Base-by-base conservation (phyloP, 352 stramenopile genomes). In the Phytophthora sojae region DNA sequence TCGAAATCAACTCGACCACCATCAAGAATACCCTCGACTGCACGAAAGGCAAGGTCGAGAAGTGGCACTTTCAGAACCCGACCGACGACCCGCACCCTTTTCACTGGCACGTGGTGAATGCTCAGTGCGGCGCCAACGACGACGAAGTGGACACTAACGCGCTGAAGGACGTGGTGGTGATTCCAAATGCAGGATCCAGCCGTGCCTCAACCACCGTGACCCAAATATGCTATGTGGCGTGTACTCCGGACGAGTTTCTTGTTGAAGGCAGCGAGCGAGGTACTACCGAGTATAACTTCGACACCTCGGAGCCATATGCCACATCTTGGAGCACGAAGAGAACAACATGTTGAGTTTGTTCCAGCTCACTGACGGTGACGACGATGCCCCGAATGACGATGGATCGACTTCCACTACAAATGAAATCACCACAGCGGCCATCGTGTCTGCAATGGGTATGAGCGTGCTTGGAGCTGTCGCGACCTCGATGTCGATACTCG, bases 11-110 rank as follows among this genome's bases (percentile, higher is more conserved):
- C 65, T 71, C 79, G 9, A 79, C 77, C 51, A 85, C 73, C 49
- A 80, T 81, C 57, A 85, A 74, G 55, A 82, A 65, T 37, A 84
- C 75, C 17, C 66, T 92, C 25, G 59, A 71, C 45, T 93, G 83
- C 62, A 92, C 86, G 4, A 86, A 83, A 62, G 86, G 86, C 26
- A 92, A 86, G 60, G 86, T 92, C 8, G 86, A 93, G 73, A 89
- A 89, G 56, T 93, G 86, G 86, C 71, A 89, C 69, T 93, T 93
- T 63, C 82, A 90, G 72, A 92, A 93, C 68, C 86, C 86, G 17
- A 92, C 86, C 4, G 84, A 91, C 52, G 86, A 93, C 56, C 77
- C 83, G 23, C 83, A 93, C 57, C 86, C 86, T 47, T 92, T 93
- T 74, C 86, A 93, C 55, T 93, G 86, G 86, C 86, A 92, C 56